Evolutionary conservation across 2,329 filamentous ascomycete genomes (phyloP).

Genomic region (Xylaria digitata): DNA sequence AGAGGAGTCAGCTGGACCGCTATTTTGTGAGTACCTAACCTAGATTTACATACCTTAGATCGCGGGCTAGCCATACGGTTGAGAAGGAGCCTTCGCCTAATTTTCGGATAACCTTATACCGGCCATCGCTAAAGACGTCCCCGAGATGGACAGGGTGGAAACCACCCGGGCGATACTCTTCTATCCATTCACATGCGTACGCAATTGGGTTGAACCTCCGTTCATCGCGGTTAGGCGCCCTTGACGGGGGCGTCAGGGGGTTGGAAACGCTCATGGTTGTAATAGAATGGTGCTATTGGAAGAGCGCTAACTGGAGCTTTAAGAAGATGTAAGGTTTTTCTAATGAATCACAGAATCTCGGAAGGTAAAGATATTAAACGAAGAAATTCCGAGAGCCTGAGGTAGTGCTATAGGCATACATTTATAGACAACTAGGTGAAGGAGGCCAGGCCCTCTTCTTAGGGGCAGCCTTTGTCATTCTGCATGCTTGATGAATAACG

Average conservation of each 20-base stretch:
- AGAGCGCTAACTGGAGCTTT: not conserved
- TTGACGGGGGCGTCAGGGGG: conserved; percentile 35
- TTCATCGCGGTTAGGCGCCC: conserved; percentile 31
- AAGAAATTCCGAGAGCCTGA: too few species aligned
- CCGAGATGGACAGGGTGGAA: conserved; percentile 47
- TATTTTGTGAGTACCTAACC: too few species aligned
- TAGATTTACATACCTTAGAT: conserved; percentile 43
- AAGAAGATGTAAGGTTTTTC: not conserved
- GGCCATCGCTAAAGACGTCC: conserved; percentile 42
- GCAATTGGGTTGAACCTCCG: conserved; percentile 43
- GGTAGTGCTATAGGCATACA: too few species aligned
- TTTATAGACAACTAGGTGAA: too few species aligned
- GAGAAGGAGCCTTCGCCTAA: conserved; percentile 46
- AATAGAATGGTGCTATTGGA: conserved; percentile 21
- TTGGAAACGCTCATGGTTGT: not conserved
- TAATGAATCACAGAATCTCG: too few species aligned
- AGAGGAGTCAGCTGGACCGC: not conserved
- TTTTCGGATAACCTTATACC: conserved; percentile 48
- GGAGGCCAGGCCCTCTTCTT: too few species aligned
- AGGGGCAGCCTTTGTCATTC: too few species aligned
- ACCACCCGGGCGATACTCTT: conserved; percentile 45
- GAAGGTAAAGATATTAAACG: too few species aligned
- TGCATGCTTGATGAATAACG: too few species aligned
- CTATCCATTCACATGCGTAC: conserved; percentile 46
- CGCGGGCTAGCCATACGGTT: conserved; percentile 48